phyloP scores from a whole-genome alignment of 2,329 filamentous ascomycete genomes.

The Phialophora chinensis region DNA sequence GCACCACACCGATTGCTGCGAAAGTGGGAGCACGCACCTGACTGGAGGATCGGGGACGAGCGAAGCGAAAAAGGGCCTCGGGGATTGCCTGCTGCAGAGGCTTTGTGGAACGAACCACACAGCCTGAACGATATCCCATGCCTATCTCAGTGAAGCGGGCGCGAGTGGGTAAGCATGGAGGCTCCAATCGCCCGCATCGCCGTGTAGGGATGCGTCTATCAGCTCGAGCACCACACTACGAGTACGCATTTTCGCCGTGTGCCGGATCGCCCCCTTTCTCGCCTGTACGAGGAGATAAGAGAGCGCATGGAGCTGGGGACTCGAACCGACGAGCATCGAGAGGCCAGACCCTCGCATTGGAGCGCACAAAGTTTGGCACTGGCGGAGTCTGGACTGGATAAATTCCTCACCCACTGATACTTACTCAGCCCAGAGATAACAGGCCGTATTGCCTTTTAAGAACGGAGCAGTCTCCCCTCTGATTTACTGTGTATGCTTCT shows the following conservation, averaged over 20 bases:
- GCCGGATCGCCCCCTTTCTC: slow-evolving; percentile 7
- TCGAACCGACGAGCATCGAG: not conserved
- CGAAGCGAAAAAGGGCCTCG: slow-evolving; percentile 1
- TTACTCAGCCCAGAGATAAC: not conserved
- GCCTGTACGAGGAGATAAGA: slow-evolving; percentile 4
- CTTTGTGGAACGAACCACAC: slow-evolving; percentile 3
- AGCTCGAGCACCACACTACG: not conserved
- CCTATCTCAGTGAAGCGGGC: not conserved
- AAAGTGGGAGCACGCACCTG: not conserved
- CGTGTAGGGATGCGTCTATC: not conserved
- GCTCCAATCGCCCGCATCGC: slow-evolving; percentile 1
- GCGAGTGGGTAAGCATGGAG: slow-evolving; percentile 1
- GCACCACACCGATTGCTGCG: slow-evolving; percentile 5
- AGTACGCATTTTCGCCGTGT: slow-evolving; percentile 2
- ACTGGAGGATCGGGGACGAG: not conserved
- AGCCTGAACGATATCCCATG: not conserved
- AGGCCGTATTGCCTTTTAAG: not conserved
- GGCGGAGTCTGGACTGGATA: not conserved
- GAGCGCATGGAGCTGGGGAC: not conserved
- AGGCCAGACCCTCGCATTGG: not conserved
- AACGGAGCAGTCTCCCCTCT: not conserved
- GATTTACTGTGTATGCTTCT: not conserved
- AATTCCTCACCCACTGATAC: slow-evolving; percentile 1
- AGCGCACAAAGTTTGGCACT: not conserved
- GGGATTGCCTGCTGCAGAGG: not conserved